Base-by-base conservation (phyloP, 345 rosid genomes). In the Pistacia atlantica region DNA sequence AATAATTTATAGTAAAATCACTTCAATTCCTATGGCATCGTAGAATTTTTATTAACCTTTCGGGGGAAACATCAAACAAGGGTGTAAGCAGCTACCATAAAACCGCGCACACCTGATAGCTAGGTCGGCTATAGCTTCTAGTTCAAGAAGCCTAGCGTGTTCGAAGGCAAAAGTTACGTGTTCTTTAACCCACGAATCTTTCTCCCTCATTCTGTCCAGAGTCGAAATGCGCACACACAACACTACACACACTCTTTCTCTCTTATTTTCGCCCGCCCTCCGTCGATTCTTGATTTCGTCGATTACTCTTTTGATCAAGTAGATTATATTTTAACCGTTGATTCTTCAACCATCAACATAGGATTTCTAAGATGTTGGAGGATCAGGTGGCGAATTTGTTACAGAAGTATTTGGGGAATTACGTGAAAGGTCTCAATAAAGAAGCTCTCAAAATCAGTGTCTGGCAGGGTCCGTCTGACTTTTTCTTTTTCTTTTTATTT, bases 381-480 rank as follows among this genome's bases (percentile, higher is more conserved):
- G 99, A 96, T 90, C 98, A 96, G 80, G 99, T 96, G 46, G 94
- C 99, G 56, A 81, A 89, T 77, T 86, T 96, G 83, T 83, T 96
- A 77, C 97, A 96, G 86, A 81, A 90, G 80, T 96, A 91, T 80
- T 75, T 96, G 74, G 99, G 99, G 67, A 96, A 93, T 73, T 96
- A 96, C 56, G 97, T 96, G 68, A 83, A 80, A 69, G 99, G 97
- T 5, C 92, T 96, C 82, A 93, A 76, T 73, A 96, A 92, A 81
- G 98, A 96, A 81, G 98, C 98, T 74, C 97, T 96, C 80, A 91
- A 92, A 80, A 96, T 96, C 86, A 92, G 99, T 80, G 99, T 96
- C 65, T 96, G 99, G 99, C 84, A 78, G 88, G 99, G 99, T 96
- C 33, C 49, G 76, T 35, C n/a, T 49, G 20, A 5, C 57, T 61